Base-by-base conservation (phyloP, 495 filamentous ascomycete genomes). In the Peziza echinospora region DNA sequence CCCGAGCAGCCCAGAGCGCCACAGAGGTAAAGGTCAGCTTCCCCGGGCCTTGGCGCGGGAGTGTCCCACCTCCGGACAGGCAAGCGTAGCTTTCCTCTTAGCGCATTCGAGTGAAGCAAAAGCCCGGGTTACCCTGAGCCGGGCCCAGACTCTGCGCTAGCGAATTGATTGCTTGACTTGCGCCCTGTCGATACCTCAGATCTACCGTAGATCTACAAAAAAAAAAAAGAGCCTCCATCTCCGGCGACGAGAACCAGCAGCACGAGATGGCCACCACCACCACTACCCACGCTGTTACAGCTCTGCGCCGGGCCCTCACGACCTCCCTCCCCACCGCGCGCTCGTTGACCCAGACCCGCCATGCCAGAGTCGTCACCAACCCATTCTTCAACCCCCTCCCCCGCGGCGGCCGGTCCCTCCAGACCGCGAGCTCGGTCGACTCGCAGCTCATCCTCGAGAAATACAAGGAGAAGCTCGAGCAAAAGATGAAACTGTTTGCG, bases 321-420 rank as follows among this genome's bases (percentile, higher is more conserved):
- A 9, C 47, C 43, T 22, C 19, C 25, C 21, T n/a, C 17, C 39
- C 43, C 37, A 55, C 39, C 23, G 41, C 39, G 9, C 24, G 25
- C 16, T 34, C 45, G 26, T 41, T 39, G 21, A 50, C 52, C 34
- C 89, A 96, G 58, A 71, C 80, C 45, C 75, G 91, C 53, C 86
- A 82, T 80, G 91, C 89, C 7, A 82, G 80, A 51, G 85, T 93
- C 8, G 82, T 87, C 62, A 84, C 93, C 63, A 77, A 91, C 40
- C 84, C 86, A 39, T 92, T 89, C 67, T 67, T 93, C 17, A 67
- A 24, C 65, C 68, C 23, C 60, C 67, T 62, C 54, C 72, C 40
- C 65, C 73, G 22, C 74, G 76, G 25, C 70, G 65, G 52, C 41
- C 83, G 89, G 41, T 92, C 87, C 67, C 68, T 93, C 16, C 68